These are phyloP conservation scores for Amanita inopinata DNA, from an alignment of 768 basidiomycete species.

Conservation along the genomic window DNA sequence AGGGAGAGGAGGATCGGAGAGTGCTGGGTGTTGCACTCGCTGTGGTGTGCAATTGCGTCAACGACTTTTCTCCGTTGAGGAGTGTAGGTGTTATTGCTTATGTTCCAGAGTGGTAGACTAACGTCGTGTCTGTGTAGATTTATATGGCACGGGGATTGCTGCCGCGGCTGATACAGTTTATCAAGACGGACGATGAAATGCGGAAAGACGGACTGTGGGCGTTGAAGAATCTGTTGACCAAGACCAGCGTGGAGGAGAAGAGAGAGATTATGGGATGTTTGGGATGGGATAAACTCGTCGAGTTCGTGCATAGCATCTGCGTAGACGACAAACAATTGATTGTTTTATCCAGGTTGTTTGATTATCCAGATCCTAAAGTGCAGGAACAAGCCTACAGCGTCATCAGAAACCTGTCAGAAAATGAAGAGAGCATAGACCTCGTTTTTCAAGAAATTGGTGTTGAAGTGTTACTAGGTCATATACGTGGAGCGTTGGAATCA, in stretches of 20 bases:
- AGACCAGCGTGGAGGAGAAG: constrained; percentile 52
- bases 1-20: constrained; percentile 45
- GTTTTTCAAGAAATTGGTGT: constrained; percentile 45
- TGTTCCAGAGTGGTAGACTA: neutral
- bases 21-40: constrained; percentile 65
- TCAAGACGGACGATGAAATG: constrained; percentile 44
- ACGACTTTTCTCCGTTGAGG: constrained; percentile 76
- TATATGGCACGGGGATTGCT: constrained; percentile 64
- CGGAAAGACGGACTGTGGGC: constrained; percentile 77
- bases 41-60: constrained; percentile 78
- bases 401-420: constrained; percentile 56
- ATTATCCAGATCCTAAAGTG: constrained; percentile 41
- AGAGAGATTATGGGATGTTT: constrained; percentile 55
- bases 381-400: constrained; percentile 68
- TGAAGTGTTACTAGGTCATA: constrained; percentile 31
- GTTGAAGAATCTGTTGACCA: constrained; percentile 72
- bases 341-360: constrained; percentile 36
- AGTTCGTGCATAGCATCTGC: constrained; percentile 29
- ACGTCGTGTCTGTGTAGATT: constrained; percentile 26
- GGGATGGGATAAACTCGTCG: constrained; percentile 51
- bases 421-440: constrained; percentile 53
- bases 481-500: constrained; percentile 41
- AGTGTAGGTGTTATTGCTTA: constrained; percentile 34
- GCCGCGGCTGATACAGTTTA: constrained; percentile 49
- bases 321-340: neutral